Conservation (phyloP, 2,329 filamentous ascomycete species). For the Sclerotinia nivalis region DNA sequence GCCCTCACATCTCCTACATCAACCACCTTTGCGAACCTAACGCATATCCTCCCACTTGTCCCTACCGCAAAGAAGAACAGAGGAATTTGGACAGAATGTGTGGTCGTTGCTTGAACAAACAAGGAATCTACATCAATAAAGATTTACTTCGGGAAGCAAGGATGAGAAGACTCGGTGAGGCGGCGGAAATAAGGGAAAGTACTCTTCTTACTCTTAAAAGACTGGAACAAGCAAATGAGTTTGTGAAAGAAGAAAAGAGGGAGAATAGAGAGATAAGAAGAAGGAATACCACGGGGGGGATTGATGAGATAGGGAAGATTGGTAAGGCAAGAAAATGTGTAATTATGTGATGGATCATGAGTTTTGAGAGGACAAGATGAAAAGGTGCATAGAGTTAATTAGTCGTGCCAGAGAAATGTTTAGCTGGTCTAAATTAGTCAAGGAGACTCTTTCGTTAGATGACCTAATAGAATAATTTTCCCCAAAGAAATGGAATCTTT, state of each 20-base stretch:
- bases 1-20: neutral
- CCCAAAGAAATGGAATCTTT: neutral
- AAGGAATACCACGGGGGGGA: neutral
- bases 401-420: too few relatives aligned
- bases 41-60: neutral
- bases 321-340: neutral
- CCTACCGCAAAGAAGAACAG: neutral
- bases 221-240: neutral
- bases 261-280: neutral
- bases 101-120: neutral
- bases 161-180: neutral
- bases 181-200: neutral
- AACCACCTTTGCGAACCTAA: neutral
- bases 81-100: neutral
- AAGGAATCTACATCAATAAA: neutral
- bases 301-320: neutral
- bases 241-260: neutral
- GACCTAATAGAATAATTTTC: neutral
- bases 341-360: neutral
- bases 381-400: neutral
- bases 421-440: too few relatives aligned
- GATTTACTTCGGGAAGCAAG: neutral
- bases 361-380: neutral
- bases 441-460: neutral
- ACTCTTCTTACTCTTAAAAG: neutral